These are phyloP conservation scores for Rhodomyrtus tomentosa DNA, from an alignment of 345 rosid genomes.

Conservation along the genomic window DNA sequence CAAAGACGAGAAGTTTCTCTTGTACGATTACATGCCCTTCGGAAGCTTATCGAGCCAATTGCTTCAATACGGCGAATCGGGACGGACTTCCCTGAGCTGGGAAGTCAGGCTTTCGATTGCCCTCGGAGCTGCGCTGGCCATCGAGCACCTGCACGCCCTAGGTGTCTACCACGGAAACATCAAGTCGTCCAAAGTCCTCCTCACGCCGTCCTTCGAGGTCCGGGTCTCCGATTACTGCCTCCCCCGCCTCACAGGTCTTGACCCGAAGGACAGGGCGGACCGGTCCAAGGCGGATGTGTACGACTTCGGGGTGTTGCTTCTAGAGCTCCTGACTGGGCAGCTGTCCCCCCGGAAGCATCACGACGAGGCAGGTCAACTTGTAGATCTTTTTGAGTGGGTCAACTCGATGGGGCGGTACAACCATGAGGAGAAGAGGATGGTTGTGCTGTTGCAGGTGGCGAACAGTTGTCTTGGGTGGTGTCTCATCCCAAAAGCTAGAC, in stretches of 20 bases:
- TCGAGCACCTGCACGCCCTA: slow-evolving; percentile 60
- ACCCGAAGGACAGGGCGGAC: slow-evolving; percentile 52
- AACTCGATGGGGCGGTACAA: no score
- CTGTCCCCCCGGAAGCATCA: slow-evolving; percentile 60
- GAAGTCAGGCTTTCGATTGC: slow-evolving; percentile 53
- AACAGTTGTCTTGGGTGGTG: no score
- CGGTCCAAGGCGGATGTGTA: slow-evolving; percentile 41
- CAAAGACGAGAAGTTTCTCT: not conserved
- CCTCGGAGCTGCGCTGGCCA: slow-evolving; percentile 54
- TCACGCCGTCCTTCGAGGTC: slow-evolving; percentile 41
- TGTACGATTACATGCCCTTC: not conserved
- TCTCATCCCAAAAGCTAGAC: no score
- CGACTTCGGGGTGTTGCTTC: slow-evolving; percentile 69
- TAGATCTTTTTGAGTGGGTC: slow-evolving; percentile 88
- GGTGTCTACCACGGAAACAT: slow-evolving; percentile 61
- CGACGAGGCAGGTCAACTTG: slow-evolving; percentile 40
- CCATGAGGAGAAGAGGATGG: slow-evolving; percentile 66
- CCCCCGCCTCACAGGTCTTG: slow-evolving; percentile 51
- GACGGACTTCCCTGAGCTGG: slow-evolving; percentile 64
- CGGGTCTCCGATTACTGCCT: slow-evolving; percentile 65
- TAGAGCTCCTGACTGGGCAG: slow-evolving; percentile 77
- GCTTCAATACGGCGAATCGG: slow-evolving; percentile 22
- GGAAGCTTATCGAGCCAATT: not conserved
- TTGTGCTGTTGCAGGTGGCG: slow-evolving; percentile 72
- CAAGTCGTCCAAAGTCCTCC: slow-evolving; percentile 72